Base-by-base conservation (phyloP, 139 green algal species). In the Bryopsis sp. region DNA sequence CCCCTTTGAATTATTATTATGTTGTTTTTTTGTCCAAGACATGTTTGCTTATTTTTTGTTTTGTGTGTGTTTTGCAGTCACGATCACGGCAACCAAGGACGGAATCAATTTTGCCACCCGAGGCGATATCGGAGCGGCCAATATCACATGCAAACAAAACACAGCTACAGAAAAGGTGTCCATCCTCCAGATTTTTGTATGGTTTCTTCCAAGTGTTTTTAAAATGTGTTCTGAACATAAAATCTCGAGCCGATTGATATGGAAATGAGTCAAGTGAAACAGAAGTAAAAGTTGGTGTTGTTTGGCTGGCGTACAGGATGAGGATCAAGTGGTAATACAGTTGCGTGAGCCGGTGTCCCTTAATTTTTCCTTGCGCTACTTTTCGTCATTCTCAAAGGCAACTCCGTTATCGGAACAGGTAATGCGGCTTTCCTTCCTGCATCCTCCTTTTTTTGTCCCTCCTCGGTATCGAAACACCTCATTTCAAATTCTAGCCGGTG, bases 341-440 rank as follows among this genome's bases (percentile, higher is more conserved):
- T 78, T 97, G 61, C 79, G 91, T 46, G 90, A 98, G 78, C 92
- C 94, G 19, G 94, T 98, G 22, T 74, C 79, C 1, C 85, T 97
- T 11, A 96, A 89, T 15, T 99, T 99, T 80, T 92, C 94, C 4
- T 79, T 98, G 54, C 88, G 94, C 35, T 99, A 98, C 85, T 83
- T 99, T 47, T 97, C 95, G 80, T 93, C 84, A 50, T 99, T 99
- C 74, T 87, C 89, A 69, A 98, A 98, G 81, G 92, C 88, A 35
- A 88, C 85, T 28, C 72, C 82, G 2, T 67, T 80, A 5, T 76
- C 79, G 1, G 35, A 33, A n/a, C 50, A 50, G 22, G 28, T 68
- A 11, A 19, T 47, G 5, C 32, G 39, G 31, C 19, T n/a, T n/a
- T n/a, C n/a, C n/a, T n/a, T n/a, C n/a, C n/a, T n/a, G n/a, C n/a